Evolutionary conservation across 2,329 filamentous ascomycete species (phyloP).

Genomic region (Sphaerostilbella broomeana): DNA sequence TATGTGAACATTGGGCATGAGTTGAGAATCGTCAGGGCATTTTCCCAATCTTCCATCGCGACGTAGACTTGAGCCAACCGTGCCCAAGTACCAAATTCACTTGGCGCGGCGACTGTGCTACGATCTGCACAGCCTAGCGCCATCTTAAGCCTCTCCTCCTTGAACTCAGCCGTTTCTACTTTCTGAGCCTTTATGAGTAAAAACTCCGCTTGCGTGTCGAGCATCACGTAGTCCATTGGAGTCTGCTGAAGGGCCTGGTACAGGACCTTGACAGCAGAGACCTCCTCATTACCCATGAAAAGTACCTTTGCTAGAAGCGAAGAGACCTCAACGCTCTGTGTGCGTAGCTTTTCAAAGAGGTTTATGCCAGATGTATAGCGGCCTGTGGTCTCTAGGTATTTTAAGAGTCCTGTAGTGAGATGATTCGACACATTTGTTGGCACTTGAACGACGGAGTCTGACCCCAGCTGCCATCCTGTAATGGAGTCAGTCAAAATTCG

Average conservation of each 20-base stretch:
- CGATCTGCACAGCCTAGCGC: slow-evolving; percentile 90
- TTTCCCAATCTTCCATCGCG: slow-evolving; percentile 90
- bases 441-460: slow-evolving; percentile 94
- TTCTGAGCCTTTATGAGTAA: slow-evolving; percentile 72
- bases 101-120: slow-evolving; percentile 89
- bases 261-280: slow-evolving; percentile 83
- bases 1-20: slow-evolving; percentile 99
- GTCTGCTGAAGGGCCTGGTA: slow-evolving; percentile 84
- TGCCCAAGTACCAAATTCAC: slow-evolving; percentile 96
- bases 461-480: slow-evolving; percentile 89
- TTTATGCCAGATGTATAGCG: slow-evolving; percentile 95
- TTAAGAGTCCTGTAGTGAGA: slow-evolving; percentile 83
- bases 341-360: slow-evolving; percentile 89
- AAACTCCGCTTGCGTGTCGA: slow-evolving; percentile 91
- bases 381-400: slow-evolving; percentile 93
- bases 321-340: slow-evolving; percentile 86
- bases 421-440: slow-evolving; percentile 96
- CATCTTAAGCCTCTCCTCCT: slow-evolving; percentile 67
- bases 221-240: slow-evolving; percentile 95
- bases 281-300: slow-evolving; percentile 93
- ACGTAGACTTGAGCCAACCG: slow-evolving; percentile 90
- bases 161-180: slow-evolving; percentile 47
- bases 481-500: slow-evolving; percentile 14
- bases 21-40: slow-evolving; percentile 89
- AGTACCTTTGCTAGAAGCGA: slow-evolving; percentile 86